Percentiles rank a stretch among this genome's conserved stretches.
phyloP scores from a whole-genome alignment of 2,329 filamentous ascomycete species.

The Cytospora schulzeri region DNA sequence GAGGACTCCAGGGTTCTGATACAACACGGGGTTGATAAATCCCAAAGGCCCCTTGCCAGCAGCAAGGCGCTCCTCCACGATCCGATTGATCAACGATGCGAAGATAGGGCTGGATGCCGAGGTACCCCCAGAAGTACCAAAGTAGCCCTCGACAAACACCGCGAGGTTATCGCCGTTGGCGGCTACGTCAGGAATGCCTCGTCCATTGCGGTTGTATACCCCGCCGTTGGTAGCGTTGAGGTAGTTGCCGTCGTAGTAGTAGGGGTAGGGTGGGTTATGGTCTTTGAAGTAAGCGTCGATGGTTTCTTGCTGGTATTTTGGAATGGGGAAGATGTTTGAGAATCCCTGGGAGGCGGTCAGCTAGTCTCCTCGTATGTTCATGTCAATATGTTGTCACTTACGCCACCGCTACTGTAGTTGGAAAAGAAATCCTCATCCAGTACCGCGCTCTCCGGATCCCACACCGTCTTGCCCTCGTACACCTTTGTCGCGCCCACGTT shows the following conservation, averaged over 20 bases:
- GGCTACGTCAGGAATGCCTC: slow-evolving; percentile 35
- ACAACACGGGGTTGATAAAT: slow-evolving; percentile 39
- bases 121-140: slow-evolving; percentile 47
- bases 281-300: slow-evolving; percentile 44
- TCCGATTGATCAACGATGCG: slow-evolving; percentile 58
- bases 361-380: background rate
- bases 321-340: slow-evolving; percentile 47
- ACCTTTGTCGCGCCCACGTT: slow-evolving; percentile 44
- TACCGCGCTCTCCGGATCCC: slow-evolving; percentile 28
- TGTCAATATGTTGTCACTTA: background rate
- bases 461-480: slow-evolving; percentile 28
- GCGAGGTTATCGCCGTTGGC: slow-evolving; percentile 35
- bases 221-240: slow-evolving; percentile 29
- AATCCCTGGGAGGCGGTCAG: slow-evolving; percentile 41
- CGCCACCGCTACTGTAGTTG: slow-evolving; percentile 29
- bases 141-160: slow-evolving; percentile 37
- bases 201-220: slow-evolving; percentile 32
- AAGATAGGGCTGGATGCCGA: slow-evolving; percentile 60
- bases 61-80: slow-evolving; percentile 62
- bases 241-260: slow-evolving; percentile 28
- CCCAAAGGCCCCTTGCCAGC: slow-evolving; percentile 45
- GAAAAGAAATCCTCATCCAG: slow-evolving; percentile 27
- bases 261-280: slow-evolving; percentile 30
- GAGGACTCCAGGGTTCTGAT: slow-evolving; percentile 36
- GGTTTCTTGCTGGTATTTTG: slow-evolving; percentile 45